Evolutionary conservation across 1,284 basidiomycete species (phyloP), one percentile per base, ranked within the genome.

Genomic region (Sanghuangporus sanghuang): DNA sequence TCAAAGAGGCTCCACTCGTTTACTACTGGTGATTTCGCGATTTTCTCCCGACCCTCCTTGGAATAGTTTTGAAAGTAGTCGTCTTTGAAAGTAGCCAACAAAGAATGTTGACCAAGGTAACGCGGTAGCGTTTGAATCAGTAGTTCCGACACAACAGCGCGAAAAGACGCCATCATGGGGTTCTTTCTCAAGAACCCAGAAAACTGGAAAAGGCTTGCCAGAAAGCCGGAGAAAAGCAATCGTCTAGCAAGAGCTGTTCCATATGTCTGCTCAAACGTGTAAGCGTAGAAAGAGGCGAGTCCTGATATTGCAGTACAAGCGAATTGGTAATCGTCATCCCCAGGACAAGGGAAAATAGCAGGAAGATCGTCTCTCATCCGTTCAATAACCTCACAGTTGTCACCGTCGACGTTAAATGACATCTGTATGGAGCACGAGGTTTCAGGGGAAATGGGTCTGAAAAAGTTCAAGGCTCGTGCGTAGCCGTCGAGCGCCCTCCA

Each of bases 1-100:
- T 61, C 52, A 21, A 61, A 61, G n/a, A 39, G 14, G 9, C 27
- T 23, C 59, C 59, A 61, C 42, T 53, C 59, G n/a, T 52, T 39
- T n/a, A 49, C 21, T 16, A 61, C 49, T 8, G 49, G 35, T 53
- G 49, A 44, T 7, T 9, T n/a, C 7, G n/a, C 18, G 35, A 40
- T 40, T 42, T 32, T 32, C n/a, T 53, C 38, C 23, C 38, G 35
- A 23, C 23, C 36, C 7, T 61, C 59, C 32, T 40, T 8, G 27
- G 32, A 40, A 32, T 32, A 53, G 2, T 8, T 21, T 9, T n/a
- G 14, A 21, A 36, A 18, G 27, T 52, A 50, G 36, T 21, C 27
- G 8, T 18, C 16, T 16, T 40, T 40, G 27, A 49, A 48, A 2
- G 11, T 11, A 32, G 21, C 21, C 21, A 53, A 11, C 3, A 32